Evolutionary conservation across 768 basidiomycete species (phyloP), one percentile per base, ranked within the genome.

Genomic region (Dacryopinax primogenitus): DNA sequence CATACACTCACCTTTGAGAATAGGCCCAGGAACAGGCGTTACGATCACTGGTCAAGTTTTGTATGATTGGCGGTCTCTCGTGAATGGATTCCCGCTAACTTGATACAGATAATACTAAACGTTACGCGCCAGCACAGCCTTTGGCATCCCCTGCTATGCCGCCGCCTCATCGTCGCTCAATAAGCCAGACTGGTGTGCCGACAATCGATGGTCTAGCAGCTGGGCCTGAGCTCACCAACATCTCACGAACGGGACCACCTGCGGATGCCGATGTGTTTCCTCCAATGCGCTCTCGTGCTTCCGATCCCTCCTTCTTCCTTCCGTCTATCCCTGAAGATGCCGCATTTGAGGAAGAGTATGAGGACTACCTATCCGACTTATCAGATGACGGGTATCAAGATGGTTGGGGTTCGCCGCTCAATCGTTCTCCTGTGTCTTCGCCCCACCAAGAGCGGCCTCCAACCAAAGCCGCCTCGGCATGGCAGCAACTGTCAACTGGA

Each of bases 21-120:
- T 70, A 96, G 92, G 88, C 90, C 18, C 93, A 97, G 80, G 95
- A 99, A 74, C 87, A 92, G 72, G 92, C 95, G 12, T 80, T 98
- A 30, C 86, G 96, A 18, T 87, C 91, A 68, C 82, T 99, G 28
- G 90, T 97, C 67, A 90, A 92, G 71, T 98, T 97, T 76, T 99
- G 90, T 92, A 71, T 72, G 87, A 77, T 45, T 33, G 16, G 28
- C 35, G 21, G 66, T 30, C 62, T 69, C 70, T 44, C 21, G 69
- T 64, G 66, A 9, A 41, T 66, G 23, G 67, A 62, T 21, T 63
- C 12, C 21, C 37, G 13, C 36, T 28, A 30, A 30, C 30, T 18
- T 15, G 1, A 1, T 58, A 11, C 67, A 92, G 90, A 98, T 74
- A 97, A 98, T 76, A 90, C 82, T 67, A 88, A 90, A 71, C 84